A percentile compares a stretch with the other conserved stretches of the same genome.
Conservation (phyloP, 2,329 filamentous ascomycete species). For the Aspergillus amoenus region DNA sequence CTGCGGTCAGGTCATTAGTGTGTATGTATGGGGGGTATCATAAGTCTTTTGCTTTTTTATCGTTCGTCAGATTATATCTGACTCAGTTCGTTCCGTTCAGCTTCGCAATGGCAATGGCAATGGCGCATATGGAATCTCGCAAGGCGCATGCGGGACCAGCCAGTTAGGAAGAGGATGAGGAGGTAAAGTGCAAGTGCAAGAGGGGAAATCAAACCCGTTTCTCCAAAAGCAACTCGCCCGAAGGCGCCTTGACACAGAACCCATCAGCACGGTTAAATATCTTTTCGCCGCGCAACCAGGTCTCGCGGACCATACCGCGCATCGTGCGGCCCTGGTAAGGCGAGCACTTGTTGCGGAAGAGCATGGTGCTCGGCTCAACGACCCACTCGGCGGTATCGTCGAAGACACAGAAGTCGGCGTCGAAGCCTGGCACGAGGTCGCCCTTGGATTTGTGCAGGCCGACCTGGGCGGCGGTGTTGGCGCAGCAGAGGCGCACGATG, state of each 20-base stretch:
- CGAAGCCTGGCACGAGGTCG: conserved; percentile 75
- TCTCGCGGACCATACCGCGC: conserved; percentile 76
- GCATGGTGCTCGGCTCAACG: conserved; percentile 74
- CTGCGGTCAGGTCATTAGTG: conserved; percentile 15
- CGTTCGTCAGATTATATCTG: background rate
- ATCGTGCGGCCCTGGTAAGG: conserved; percentile 83
- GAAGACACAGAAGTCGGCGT: conserved; percentile 90
- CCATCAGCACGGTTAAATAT: conserved; percentile 69
- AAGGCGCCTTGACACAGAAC: conserved; percentile 37
- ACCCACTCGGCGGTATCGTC: conserved; percentile 79
- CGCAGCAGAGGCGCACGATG: conserved; percentile 80
- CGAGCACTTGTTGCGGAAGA: conserved; percentile 90
- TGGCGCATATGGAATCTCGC: background rate
- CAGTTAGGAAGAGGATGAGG: background rate
- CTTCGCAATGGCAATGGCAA: background rate
- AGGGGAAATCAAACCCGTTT: conserved; percentile 33
- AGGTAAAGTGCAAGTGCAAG: background rate
- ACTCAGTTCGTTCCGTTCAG: background rate
- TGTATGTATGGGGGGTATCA: conserved; percentile 1
- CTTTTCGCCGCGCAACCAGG: conserved; percentile 75
- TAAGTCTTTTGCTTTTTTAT: background rate
- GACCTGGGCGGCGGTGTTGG: conserved; percentile 84
- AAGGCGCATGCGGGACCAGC: background rate
- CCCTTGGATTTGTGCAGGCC: conserved; percentile 80
- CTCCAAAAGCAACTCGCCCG: conserved; percentile 42